A percentile compares a stretch with the other conserved stretches of the same genome.
Evolutionary conservation across 2,329 filamentous ascomycete genomes (phyloP).

Genomic region (Pseudohalonectria lignicola): DNA sequence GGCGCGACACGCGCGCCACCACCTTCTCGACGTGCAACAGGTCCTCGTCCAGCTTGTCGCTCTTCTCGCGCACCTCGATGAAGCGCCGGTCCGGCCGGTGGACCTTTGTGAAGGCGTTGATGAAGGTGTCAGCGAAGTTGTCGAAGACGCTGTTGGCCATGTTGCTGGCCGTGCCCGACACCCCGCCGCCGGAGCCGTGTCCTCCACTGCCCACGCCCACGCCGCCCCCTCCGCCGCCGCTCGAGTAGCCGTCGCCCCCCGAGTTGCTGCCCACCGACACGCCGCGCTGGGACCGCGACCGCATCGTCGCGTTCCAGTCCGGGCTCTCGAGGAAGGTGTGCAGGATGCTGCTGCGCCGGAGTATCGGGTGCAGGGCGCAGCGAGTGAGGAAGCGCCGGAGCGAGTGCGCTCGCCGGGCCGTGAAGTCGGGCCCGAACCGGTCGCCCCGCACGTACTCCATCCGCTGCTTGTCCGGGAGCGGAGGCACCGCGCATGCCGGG

Average conservation of each 20-base stretch:
- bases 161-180: constrained; percentile 28
- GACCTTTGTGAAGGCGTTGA: constrained; percentile 94
- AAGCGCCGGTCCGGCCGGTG: constrained; percentile 93
- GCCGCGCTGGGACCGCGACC: constrained; percentile 57
- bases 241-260: constrained; percentile 10
- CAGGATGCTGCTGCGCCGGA: constrained; percentile 72
- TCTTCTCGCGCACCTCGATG: constrained; percentile 83
- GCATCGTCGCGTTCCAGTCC: constrained; percentile 97
- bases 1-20: constrained; percentile 77
- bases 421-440: constrained; percentile 90
- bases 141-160: constrained; percentile 56
- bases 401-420: constrained; percentile 74
- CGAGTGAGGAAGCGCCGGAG: constrained; percentile 84
- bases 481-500: constrained; percentile 84
- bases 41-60: constrained; percentile 90
- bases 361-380: constrained; percentile 75
- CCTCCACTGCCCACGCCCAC: constrained; percentile 43
- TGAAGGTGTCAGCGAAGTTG: constrained; percentile 88
- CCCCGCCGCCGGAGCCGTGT: constrained; percentile 31
- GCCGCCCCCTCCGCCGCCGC: constrained; percentile 33
- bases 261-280: constrained; percentile 26
- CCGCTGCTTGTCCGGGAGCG: constrained; percentile 95
- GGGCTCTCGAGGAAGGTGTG: constrained; percentile 83
- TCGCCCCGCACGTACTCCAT: constrained; percentile 98
- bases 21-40: constrained; percentile 90